Base-by-base conservation (phyloP, 805 yeast species). In the Metschnikowia kunwiensis region DNA sequence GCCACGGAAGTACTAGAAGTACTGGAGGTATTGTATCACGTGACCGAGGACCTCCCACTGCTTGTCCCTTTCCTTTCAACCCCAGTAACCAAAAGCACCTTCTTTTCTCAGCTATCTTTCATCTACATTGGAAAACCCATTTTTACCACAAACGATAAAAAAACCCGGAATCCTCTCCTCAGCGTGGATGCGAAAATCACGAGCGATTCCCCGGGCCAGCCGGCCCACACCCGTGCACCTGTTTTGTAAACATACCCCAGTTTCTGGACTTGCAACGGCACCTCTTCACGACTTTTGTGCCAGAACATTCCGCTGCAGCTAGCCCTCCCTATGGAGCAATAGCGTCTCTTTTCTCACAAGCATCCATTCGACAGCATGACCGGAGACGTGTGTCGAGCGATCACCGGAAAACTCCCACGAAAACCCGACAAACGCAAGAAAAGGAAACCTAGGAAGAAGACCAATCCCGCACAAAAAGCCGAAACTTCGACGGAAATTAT, bases 221-320 rank as follows among this genome's bases (percentile, higher is more conserved):
- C n/a, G 24, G 16, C 19, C 30, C 19, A 30, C 34, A 36, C 40
- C 40, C 40, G 40, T 36, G 40, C 40, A 36, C 34, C 40, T n/a
- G 17, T 11, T 28, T 25, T 36, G 40, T 36, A 36, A 30, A 36
- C 34, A 36, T 36, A 30, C 34, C 34, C 40, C 34, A 21, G 34
- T 18, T 11, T 6, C 8, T 7, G 16, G 12, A 24, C 14, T 7
- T 4, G 15, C 9, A 4, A 17, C 11, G 13, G 10, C 10, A n/a
- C 22, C 11, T 12, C 21, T 17, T 28, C 10, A 10, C 11, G 9
- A n/a, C 23, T 10, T n/a, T n/a, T n/a, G n/a, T n/a, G n/a, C n/a
- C n/a, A n/a, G n/a, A n/a, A n/a, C n/a, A n/a, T n/a, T n/a, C n/a
- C n/a, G n/a, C n/a, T n/a, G n/a, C n/a, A n/a, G n/a, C n/a, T n/a